These are phyloP conservation scores for Tillandsia fasciculata DNA, from an alignment of 176 grass and related monocot species.

Conservation along the genomic window DNA sequence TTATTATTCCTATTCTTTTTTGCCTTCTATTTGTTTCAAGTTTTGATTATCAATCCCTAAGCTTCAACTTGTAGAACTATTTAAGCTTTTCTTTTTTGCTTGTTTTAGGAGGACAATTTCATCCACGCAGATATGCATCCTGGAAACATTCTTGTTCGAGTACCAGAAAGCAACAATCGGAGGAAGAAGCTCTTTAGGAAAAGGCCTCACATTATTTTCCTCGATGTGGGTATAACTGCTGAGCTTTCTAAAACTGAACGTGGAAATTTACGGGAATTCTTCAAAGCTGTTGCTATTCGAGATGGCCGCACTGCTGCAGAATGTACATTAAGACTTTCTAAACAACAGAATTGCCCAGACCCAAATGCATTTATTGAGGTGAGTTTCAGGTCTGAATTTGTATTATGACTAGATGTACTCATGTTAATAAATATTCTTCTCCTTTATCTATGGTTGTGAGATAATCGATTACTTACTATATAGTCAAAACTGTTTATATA, in stretches of 20 bases:
- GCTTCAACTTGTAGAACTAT: background rate
- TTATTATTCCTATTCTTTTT: no score
- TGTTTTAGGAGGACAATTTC: slow-evolving; percentile 87
- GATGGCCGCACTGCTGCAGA: slow-evolving; percentile 82
- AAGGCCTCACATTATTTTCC: slow-evolving; percentile 84
- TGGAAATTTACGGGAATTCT: slow-evolving; percentile 74
- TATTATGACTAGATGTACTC: background rate
- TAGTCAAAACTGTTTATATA: no score
- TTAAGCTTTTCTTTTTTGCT: background rate
- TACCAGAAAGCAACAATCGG: slow-evolving; percentile 38
- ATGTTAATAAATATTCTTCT: no score
- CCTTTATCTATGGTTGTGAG: no score
- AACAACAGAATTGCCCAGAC: slow-evolving; percentile 70
- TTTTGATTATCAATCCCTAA: background rate
- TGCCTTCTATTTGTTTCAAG: no score
- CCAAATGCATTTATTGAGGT: slow-evolving; percentile 82
- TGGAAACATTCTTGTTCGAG: slow-evolving; percentile 89
- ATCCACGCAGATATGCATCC: slow-evolving; percentile 98
- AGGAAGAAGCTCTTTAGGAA: slow-evolving; percentile 62
- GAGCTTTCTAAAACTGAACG: slow-evolving; percentile 76
- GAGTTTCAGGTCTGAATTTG: background rate
- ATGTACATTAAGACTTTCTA: slow-evolving; percentile 72
- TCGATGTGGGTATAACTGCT: slow-evolving; percentile 94
- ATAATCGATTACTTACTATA: no score
- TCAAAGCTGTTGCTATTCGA: slow-evolving; percentile 79